Evolutionary conservation across 1,284 basidiomycete species (phyloP), one percentile per base, ranked within the genome.

Genomic region (Trichosporon coremiiforme): DNA sequence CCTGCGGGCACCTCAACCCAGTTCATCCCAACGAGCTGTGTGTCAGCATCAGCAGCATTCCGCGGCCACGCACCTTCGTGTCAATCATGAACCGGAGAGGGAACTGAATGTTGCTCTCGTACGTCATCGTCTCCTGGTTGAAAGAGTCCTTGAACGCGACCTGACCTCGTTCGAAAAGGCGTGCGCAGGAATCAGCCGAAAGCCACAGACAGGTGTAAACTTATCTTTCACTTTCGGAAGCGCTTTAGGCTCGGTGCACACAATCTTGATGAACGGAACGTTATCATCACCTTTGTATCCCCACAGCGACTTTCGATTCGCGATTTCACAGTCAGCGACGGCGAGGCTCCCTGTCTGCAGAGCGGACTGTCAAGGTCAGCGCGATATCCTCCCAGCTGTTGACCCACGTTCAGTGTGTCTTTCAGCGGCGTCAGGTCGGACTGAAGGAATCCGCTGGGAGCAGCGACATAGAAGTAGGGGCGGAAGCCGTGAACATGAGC

Each of bases 31-130:
- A 95, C 90, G 25, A 98, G 89, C 92, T 95, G 74, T 36, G 15
- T 2, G 29, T 63, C 33, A 63, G 38, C n/a, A n/a, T n/a, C 20
- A 20, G 33, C 10, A 7, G 22, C 2, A 53, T 25, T 0, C 13
- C 2, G n/a, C 2, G 31, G 15, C 6, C 13, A 5, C 57, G 13
- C 45, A 93, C 94, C 86, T 93, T 90, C 3, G 92, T 91, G 78
- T 98, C 95, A 72, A 98, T 94, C 95, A 98, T 98, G 82, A 97
- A 98, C 4, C 95, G 89, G 62, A 98, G 84, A 1, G 88, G 89
- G 77, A 93, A 98, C 0, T 88, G 88, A 68, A 98, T 91, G 79
- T 98, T 97, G 79, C 94, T 96, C 82, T 98, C 95, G 75, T 87
- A 98, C 0, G 95, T 97, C 57, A 89, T 77, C n/a, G 85, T 74